These are phyloP conservation scores for Balamuthia mandrillaris DNA, from an alignment of 208 protist species.

Conservation along the genomic window DNA sequence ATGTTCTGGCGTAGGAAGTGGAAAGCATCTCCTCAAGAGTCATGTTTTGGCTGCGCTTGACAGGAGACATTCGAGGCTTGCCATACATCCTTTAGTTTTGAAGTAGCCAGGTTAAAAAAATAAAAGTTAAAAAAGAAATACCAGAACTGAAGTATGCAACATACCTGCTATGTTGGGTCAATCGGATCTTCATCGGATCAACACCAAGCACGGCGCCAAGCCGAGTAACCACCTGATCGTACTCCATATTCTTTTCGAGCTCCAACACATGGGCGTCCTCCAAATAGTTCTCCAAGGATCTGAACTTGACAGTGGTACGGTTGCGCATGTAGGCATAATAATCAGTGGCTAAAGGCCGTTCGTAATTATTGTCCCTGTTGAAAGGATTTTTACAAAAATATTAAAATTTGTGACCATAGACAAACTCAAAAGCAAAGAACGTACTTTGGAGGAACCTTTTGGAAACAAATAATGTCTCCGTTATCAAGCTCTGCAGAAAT, in stretches of 20 bases:
- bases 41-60: neutral
- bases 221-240: neutral
- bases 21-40: slow-evolving; percentile 13
- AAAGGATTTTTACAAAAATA: no score
- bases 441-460: no score
- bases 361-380: no score
- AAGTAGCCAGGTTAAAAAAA: no score
- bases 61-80: neutral
- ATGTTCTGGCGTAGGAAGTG: neutral
- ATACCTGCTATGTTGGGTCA: slow-evolving; percentile 8
- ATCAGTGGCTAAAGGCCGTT: no score
- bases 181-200: neutral
- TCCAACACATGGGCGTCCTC: neutral
- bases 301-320: neutral
- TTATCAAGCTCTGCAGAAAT: slow-evolving; percentile 33
- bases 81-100: neutral
- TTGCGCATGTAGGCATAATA: no score
- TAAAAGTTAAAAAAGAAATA: no score
- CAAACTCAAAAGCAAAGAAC: no score
- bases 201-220: neutral
- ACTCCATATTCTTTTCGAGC: slow-evolving; percentile 18
- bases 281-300: neutral
- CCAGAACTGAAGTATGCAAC: no score
- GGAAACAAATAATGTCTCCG: slow-evolving; percentile 67
- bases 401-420: no score